Conservation (phyloP, 768 basidiomycete species). For the Tephrocybe sp. region DNA sequence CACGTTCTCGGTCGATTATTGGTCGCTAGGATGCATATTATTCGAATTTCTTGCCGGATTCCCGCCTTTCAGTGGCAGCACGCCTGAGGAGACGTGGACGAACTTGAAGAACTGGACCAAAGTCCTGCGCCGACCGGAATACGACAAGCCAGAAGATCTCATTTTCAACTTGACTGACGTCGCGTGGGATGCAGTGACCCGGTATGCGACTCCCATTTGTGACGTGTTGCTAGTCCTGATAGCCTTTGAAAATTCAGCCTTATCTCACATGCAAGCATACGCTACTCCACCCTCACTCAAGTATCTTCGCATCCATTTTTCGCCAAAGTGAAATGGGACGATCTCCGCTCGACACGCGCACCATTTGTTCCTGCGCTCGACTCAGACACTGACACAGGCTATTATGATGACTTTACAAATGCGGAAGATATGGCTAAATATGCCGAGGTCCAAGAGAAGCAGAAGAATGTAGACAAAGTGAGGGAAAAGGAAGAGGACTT, state of each 20-base stretch:
- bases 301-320: conserved; percentile 86
- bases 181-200: conserved; percentile 92
- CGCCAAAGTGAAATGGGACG: conserved; percentile 68
- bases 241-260: conserved; percentile 42
- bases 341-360: conserved; percentile 70
- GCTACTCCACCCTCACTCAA: conserved; percentile 72
- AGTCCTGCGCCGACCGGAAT: conserved; percentile 88
- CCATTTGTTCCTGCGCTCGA: conserved; percentile 96
- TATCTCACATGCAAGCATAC: conserved; percentile 82
- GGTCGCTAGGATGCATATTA: conserved; percentile 97
- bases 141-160: conserved; percentile 92
- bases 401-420: conserved; percentile 89
- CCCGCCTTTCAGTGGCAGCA: conserved; percentile 95
- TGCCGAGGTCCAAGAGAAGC: conserved; percentile 97
- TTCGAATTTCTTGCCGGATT: conserved; percentile 98
- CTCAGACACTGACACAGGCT: conserved; percentile 92
- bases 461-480: conserved; percentile 88
- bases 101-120: conserved; percentile 98
- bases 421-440: conserved; percentile 98
- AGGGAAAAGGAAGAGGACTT: conserved; percentile 81
- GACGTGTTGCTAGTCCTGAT: neutral
- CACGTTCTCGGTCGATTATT: conserved; percentile 94
- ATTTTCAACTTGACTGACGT: conserved; percentile 94
- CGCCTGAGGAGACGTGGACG: conserved; percentile 97
- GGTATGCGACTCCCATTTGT: conserved; percentile 40